Base-by-base conservation (phyloP, 2,329 filamentous ascomycete genomes). In the Parafenestella ontariensis region DNA sequence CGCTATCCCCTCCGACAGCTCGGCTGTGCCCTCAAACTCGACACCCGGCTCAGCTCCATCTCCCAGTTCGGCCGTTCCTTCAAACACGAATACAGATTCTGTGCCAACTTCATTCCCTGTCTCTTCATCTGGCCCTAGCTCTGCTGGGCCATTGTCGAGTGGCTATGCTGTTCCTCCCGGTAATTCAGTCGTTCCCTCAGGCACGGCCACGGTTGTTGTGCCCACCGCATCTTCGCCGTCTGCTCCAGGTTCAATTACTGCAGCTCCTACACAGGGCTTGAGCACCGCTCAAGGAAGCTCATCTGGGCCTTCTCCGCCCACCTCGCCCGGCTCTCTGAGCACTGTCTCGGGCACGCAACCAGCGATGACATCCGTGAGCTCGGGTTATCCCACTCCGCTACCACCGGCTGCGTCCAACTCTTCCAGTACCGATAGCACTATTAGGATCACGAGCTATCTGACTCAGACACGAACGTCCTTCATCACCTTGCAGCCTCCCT, bases 361-460 rank as follows among this genome's bases (percentile, higher is more conserved):
- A 5, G 45, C 47, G 10, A 28, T 49, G 24, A 54, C 49, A 5
- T 53, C 56, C 21, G 33, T 31, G n/a, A 66, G 58, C 34, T 57
- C 64, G 11, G 50, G 43, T 20, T 58, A 57, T 17, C 42, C 24
- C n/a, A 49, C 52, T 41, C 46, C 59, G 3, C 41, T 46, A 15
- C 26, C 45, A 7, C 52, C 63, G 41, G 44, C 47, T 23, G 57
- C 47, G 28, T 63, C 60, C 24, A 56, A 51, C 29, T 62, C 60
- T 10, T 56, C 60, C 21, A 34, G 47, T 37, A 24, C 44, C 23
- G 50, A 64, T 52, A 61, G 58, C 47, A 69, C 66, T 49, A 65
- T 58, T 58, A 57, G 54, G 23, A 57, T 71, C 46, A 70, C 66
- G 46, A 71, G 63, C 59, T 58, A 62, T 53, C 39, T 67, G 52